Percentiles rank a stretch among this genome's conserved stretches.
These are phyloP conservation scores for Pyrenophora teres DNA, from an alignment of 2,329 filamentous ascomycete species.

Conservation along the genomic window DNA sequence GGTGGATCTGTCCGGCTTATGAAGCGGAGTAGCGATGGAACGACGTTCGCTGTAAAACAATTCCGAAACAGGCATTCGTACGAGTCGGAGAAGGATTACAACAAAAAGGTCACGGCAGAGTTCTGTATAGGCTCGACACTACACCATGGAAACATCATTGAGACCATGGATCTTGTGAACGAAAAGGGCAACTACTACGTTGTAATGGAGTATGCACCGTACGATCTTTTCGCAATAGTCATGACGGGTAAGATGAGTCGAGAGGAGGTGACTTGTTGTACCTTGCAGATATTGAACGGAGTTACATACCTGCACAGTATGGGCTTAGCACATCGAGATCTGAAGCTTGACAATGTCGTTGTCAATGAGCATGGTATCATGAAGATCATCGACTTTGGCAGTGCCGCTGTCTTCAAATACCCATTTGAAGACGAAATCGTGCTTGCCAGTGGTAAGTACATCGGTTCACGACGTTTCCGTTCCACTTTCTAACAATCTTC, in stretches of 20 bases:
- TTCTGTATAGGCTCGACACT: slow-evolving; percentile 97
- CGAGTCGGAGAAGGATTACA: slow-evolving; percentile 92
- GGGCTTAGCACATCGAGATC: slow-evolving; percentile 89
- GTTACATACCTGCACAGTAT: slow-evolving; percentile 94
- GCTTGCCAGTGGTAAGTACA: slow-evolving; percentile 71
- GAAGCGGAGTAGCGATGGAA: slow-evolving; percentile 89
- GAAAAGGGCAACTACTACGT: slow-evolving; percentile 96
- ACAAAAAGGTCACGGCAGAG: slow-evolving; percentile 96
- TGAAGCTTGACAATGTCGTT: slow-evolving; percentile 97
- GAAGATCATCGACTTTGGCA: slow-evolving; percentile 99
- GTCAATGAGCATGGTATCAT: slow-evolving; percentile 96
- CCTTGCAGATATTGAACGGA: slow-evolving; percentile 91
- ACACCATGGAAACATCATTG: slow-evolving; percentile 97
- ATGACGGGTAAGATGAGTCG: slow-evolving; percentile 98
- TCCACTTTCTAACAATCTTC: slow-evolving; percentile 19
- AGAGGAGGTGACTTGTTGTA: slow-evolving; percentile 87
- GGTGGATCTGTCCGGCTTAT: slow-evolving; percentile 93
- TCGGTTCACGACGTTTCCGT: neutral
- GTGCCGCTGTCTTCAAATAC: slow-evolving; percentile 95
- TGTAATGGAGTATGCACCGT: slow-evolving; percentile 98
- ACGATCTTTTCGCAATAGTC: slow-evolving; percentile 93
- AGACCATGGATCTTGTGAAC: slow-evolving; percentile 94
- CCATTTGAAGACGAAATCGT: slow-evolving; percentile 92
- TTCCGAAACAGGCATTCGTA: slow-evolving; percentile 91
- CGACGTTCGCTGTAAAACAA: slow-evolving; percentile 96